These are phyloP conservation scores for Colletotrichum truncatum DNA, from an alignment of 2,329 filamentous ascomycete genomes.

Conservation along the genomic window DNA sequence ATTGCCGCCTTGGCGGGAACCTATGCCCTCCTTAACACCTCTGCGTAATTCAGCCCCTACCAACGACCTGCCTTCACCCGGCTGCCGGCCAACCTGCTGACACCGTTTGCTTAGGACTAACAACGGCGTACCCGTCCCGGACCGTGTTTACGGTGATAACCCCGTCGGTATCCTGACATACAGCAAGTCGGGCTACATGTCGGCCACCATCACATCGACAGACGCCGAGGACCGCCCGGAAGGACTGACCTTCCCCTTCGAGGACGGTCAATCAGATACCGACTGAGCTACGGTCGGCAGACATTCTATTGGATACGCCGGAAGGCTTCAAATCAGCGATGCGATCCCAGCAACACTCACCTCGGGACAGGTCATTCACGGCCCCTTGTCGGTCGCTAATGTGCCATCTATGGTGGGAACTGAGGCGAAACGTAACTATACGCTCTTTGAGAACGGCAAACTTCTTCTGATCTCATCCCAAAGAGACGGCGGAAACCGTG, in stretches of 20 bases:
- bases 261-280: conserved; percentile 35
- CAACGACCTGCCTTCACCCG: no score
- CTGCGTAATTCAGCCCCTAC: conserved; percentile 16
- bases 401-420: conserved; percentile 37
- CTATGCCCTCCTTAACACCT: conserved; percentile 30
- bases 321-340: conserved; percentile 35
- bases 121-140: conserved; percentile 29
- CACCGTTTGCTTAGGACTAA: background rate
- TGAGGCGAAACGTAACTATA: conserved; percentile 33
- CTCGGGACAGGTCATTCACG: conserved; percentile 38
- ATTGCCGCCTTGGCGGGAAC: conserved; percentile 29
- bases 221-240: conserved; percentile 36
- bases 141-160: conserved; percentile 32
- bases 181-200: conserved; percentile 36
- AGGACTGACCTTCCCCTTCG: conserved; percentile 33
- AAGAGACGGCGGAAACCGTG: conserved; percentile 20
- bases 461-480: conserved; percentile 23
- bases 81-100: background rate
- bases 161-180: conserved; percentile 38
- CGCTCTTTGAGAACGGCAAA: conserved; percentile 21
- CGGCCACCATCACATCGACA: conserved; percentile 39
- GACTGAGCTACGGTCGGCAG: conserved; percentile 39
- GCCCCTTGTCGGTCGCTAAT: conserved; percentile 36
- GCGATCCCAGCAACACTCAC: conserved; percentile 30
- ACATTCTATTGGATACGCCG: conserved; percentile 38